These are phyloP conservation scores for Blastocystis sp. DNA, from an alignment of 352 stramenopile genomes.

Conservation along the genomic window DNA sequence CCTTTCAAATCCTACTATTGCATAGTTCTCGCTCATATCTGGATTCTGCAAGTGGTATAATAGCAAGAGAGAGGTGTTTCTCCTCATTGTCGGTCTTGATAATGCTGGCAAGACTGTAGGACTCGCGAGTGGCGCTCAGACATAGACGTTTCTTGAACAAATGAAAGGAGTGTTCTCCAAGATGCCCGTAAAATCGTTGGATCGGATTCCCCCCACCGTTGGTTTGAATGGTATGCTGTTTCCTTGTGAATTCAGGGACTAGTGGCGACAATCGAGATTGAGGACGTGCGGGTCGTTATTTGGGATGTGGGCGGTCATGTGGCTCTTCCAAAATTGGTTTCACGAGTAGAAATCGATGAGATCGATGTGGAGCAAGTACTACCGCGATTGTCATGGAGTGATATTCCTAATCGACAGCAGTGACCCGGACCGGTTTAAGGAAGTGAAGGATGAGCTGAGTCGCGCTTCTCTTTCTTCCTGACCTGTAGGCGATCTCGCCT, in stretches of 20 bases:
- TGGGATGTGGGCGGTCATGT: conserved; percentile 83
- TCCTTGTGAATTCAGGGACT: not conserved
- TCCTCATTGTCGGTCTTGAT: conserved; percentile 86
- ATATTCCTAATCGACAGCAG: conserved; percentile 82
- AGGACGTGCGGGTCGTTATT: conserved; percentile 76
- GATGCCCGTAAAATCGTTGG: conserved; percentile 81
- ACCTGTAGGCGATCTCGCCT: not conserved
- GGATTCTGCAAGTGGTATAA: conserved; percentile 82
- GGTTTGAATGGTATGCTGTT: conserved; percentile 81
- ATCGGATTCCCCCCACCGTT: conserved; percentile 86
- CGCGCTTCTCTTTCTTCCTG: conserved; percentile 17
- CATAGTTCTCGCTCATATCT: conserved; percentile 80
- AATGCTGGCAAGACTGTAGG: conserved; percentile 83
- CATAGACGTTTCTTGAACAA: conserved; percentile 81
- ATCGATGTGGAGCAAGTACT: conserved; percentile 84
- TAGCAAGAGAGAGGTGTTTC: conserved; percentile 82
- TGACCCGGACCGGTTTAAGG: conserved; percentile 78
- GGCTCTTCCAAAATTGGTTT: conserved; percentile 2
- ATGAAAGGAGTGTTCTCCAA: conserved; percentile 85
- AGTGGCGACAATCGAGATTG: conserved; percentile 74
- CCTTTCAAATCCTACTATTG: not conserved
- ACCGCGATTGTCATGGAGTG: conserved; percentile 82
- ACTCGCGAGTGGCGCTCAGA: not conserved
- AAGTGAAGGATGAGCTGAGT: conserved; percentile 80
- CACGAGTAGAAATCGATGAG: conserved; percentile 77